phyloP scores from a whole-genome alignment of 441 rosid genomes.

The Omphalea diandra region DNA sequence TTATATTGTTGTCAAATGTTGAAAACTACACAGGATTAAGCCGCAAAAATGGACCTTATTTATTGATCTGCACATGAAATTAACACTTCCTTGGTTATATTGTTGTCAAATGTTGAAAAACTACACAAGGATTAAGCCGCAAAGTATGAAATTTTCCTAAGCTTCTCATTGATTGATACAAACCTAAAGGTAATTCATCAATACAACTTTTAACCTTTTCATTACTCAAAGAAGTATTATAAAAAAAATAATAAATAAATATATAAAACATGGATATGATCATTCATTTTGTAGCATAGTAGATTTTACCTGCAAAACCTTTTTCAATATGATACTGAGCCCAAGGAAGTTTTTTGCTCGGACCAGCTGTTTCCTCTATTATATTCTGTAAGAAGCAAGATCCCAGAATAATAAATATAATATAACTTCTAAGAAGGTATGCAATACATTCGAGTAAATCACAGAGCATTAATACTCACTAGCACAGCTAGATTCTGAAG shows the following conservation, averaged over 20 bases:
- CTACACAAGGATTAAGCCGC: neutral
- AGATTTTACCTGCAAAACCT: constrained; percentile 60
- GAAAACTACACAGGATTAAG: neutral
- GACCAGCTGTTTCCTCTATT: constrained; percentile 50
- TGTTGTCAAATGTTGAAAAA: neutral
- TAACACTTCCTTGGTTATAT: neutral
- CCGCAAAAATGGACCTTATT: neutral
- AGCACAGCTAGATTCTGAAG: constrained; percentile 57
- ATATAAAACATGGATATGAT: neutral
- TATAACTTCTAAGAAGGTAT: neutral
- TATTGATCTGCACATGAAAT: neutral
- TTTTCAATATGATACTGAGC: constrained; percentile 45
- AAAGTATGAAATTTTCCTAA: neutral
- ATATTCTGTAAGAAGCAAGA: constrained; percentile 32
- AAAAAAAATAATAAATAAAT: too few relatives aligned
- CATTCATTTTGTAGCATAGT: neutral
- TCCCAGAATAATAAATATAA: constrained; percentile 1
- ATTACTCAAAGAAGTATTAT: neutral
- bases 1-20: neutral
- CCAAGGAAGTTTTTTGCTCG: constrained; percentile 51
- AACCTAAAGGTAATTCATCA: neutral
- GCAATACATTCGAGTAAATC: neutral
- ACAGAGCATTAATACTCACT: constrained; percentile 32
- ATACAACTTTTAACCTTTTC: neutral
- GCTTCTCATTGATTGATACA: neutral